Evolutionary conservation across 148 eudicot species (phyloP).

Genomic region (Pharnaceum exiguum): DNA sequence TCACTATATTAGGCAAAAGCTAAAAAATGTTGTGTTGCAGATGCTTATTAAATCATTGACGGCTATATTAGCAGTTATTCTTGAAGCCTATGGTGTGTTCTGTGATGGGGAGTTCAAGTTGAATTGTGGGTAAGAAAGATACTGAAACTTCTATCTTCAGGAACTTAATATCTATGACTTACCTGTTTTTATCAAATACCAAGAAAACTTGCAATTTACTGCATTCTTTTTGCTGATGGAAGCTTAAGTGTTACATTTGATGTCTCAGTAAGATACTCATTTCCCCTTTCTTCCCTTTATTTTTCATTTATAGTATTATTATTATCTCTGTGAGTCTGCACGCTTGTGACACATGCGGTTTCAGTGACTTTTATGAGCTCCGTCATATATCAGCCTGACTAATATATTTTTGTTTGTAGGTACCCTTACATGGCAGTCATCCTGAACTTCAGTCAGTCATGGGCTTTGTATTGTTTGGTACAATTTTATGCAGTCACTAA

Average conservation of each 20-base stretch:
- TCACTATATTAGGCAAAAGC: slow-evolving; percentile 8
- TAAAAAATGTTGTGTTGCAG: slow-evolving; percentile 34
- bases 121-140: slow-evolving; percentile 71
- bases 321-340: too few species aligned
- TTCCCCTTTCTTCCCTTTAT: too few species aligned
- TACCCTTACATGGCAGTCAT: slow-evolving; percentile 89
- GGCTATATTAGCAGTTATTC: slow-evolving; percentile 81
- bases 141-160: not conserved
- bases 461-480: slow-evolving; percentile 98
- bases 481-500: slow-evolving; percentile 82
- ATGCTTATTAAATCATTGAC: slow-evolving; percentile 94
- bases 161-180: too few species aligned
- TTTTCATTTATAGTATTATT: too few species aligned
- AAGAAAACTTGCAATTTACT: too few species aligned
- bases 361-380: not conserved
- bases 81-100: slow-evolving; percentile 77
- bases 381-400: not conserved
- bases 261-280: too few species aligned
- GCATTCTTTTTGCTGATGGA: too few species aligned
- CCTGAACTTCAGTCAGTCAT: slow-evolving; percentile 93
- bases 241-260: too few species aligned
- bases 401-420: slow-evolving; percentile 46
- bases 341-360: too few species aligned
- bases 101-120: slow-evolving; percentile 96
- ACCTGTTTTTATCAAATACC: too few species aligned